Conservation (phyloP, 2,329 filamentous ascomycete genomes). For the Fusarium globosum region DNA sequence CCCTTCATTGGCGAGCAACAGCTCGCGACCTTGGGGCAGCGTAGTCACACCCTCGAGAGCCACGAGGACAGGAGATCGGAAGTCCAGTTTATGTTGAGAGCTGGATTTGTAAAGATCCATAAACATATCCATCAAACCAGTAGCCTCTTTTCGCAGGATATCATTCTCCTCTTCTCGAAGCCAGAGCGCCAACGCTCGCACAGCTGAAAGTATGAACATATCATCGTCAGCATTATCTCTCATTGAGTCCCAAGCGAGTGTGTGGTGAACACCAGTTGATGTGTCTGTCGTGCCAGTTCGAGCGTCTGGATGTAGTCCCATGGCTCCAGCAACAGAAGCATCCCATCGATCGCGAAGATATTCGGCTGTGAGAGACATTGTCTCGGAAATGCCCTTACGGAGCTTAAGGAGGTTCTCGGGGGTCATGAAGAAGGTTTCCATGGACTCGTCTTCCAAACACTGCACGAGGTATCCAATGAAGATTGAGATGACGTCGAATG, state of each 20-base stretch:
- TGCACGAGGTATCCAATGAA: conserved; percentile 69
- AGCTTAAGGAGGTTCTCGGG: conserved; percentile 71
- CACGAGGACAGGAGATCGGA: conserved; percentile 67
- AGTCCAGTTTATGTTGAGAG: conserved; percentile 57
- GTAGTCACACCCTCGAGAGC: conserved; percentile 69
- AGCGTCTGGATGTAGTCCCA: conserved; percentile 69
- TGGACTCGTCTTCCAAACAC: conserved; percentile 61
- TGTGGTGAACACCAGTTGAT: conserved; percentile 57
- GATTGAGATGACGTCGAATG: conserved; percentile 70
- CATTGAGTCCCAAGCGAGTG: conserved; percentile 69
- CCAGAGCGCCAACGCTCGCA: conserved; percentile 72
- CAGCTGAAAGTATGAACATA: conserved; percentile 67
- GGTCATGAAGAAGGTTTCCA: conserved; percentile 58
- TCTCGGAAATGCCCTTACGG: conserved; percentile 69
- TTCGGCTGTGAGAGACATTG: conserved; percentile 71
- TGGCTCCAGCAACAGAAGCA: conserved; percentile 69
- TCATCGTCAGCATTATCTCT: conserved; percentile 62
- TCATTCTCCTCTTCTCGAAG: conserved; percentile 76
- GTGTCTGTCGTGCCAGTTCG: conserved; percentile 58
- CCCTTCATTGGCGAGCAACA: conserved; percentile 62
- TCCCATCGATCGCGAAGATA: conserved; percentile 78
- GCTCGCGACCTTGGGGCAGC: conserved; percentile 58
- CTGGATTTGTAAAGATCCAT: conserved; percentile 67
- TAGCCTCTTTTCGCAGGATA: conserved; percentile 64
- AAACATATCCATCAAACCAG: conserved; percentile 71